Percentiles rank a stretch among this genome's conserved stretches.
These are phyloP conservation scores for Coemansia furcata DNA, from an alignment of 192 early-diverging fungal species.

Conservation along the genomic window DNA sequence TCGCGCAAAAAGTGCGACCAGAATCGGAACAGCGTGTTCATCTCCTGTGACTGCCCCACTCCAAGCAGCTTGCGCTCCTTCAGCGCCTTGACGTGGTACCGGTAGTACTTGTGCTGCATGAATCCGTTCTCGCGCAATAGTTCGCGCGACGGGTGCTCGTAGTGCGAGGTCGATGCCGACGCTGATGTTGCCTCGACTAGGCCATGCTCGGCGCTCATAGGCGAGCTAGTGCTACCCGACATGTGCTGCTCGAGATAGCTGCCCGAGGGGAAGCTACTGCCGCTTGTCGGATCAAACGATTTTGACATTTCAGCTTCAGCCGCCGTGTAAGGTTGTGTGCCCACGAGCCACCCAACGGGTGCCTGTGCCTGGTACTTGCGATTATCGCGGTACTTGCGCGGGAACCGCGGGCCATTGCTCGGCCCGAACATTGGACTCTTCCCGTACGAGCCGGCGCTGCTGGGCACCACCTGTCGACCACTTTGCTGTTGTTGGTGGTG, in stretches of 20 bases:
- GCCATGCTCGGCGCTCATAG: neutral
- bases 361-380: slow-evolving; percentile 69
- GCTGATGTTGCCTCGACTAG: neutral
- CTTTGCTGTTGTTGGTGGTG: slow-evolving; percentile 6
- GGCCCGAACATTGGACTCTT: slow-evolving; percentile 54
- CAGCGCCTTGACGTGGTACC: slow-evolving; percentile 90
- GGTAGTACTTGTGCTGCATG: slow-evolving; percentile 93
- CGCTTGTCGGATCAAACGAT: slow-evolving; percentile 50
- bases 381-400: slow-evolving; percentile 56
- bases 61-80: slow-evolving; percentile 90
- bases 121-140: slow-evolving; percentile 96
- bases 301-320: slow-evolving; percentile 54
- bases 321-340: slow-evolving; percentile 65
- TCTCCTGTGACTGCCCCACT: slow-evolving; percentile 87
- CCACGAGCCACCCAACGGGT: slow-evolving; percentile 73
- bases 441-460: slow-evolving; percentile 46
- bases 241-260: slow-evolving; percentile 33
- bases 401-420: slow-evolving; percentile 44
- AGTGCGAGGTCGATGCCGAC: neutral
- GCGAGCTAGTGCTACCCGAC: slow-evolving; percentile 21
- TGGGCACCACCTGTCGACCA: slow-evolving; percentile 6
- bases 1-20: slow-evolving; percentile 98
- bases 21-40: slow-evolving; percentile 97
- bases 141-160: slow-evolving; percentile 91
- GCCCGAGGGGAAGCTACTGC: slow-evolving; percentile 45